Conservation (phyloP, 1,139 yeast species). For the Nakaseomyces delphensis region DNA sequence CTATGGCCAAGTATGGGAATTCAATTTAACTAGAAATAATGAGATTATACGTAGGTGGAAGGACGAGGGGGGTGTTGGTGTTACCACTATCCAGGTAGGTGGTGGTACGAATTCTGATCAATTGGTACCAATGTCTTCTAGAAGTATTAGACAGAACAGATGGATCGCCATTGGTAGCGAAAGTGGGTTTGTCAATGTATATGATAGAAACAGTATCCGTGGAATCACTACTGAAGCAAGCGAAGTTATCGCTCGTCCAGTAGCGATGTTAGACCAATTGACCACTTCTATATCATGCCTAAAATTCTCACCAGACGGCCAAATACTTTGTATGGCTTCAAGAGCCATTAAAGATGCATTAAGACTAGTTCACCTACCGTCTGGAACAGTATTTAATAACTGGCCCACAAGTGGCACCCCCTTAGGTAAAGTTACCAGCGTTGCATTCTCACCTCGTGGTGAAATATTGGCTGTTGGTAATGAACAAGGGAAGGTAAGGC, state of each 20-base stretch:
- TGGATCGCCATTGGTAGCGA: constrained; percentile 87
- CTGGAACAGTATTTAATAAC: constrained; percentile 77
- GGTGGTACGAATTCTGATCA: constrained; percentile 39
- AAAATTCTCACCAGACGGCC: constrained; percentile 81
- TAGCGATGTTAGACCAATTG: constrained; percentile 64
- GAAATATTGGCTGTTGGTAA: constrained; percentile 86
- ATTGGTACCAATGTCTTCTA: constrained; percentile 18
- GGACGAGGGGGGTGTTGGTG: constrained; percentile 80
- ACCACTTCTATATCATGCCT: constrained; percentile 72
- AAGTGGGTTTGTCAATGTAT: constrained; percentile 83
- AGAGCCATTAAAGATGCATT: constrained; percentile 81
- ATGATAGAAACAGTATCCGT: constrained; percentile 40
- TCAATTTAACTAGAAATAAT: constrained; percentile 42
- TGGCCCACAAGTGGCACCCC: constrained; percentile 99
- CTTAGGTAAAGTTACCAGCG: constrained; percentile 82
- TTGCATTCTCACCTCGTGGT: constrained; percentile 68
- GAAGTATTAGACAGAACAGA: constrained; percentile 41
- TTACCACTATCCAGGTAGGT: constrained; percentile 71
- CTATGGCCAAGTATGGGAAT: constrained; percentile 91
- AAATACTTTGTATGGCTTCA: constrained; percentile 76
- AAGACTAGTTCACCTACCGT: constrained; percentile 78
- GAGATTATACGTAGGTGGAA: constrained; percentile 63
- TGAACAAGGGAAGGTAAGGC: constrained; percentile 80
- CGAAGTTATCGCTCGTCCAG: constrained; percentile 35
- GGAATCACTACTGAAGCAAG: not conserved